Evolutionary conservation across 2,329 filamentous ascomycete genomes (phyloP).

Genomic region (Drechslerella stenobrocha): DNA sequence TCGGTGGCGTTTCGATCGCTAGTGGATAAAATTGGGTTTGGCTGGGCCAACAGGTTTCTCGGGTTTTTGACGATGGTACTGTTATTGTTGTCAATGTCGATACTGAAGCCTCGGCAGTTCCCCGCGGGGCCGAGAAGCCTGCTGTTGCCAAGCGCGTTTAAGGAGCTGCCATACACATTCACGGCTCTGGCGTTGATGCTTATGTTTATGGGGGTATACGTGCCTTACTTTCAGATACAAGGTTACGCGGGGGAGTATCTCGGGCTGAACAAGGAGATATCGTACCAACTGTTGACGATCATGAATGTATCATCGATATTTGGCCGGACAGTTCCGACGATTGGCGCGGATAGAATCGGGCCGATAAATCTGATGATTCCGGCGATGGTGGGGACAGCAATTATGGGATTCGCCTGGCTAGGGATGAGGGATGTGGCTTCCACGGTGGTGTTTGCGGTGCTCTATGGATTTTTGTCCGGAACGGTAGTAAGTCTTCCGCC

Average conservation of each 20-base stretch:
- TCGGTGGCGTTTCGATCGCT: slow-evolving; percentile 57
- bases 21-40: slow-evolving; percentile 54
- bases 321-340: slow-evolving; percentile 60
- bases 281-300: slow-evolving; percentile 60
- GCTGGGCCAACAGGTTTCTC: slow-evolving; percentile 55
- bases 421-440: slow-evolving; percentile 55
- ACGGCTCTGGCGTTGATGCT: slow-evolving; percentile 56
- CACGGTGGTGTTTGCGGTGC: slow-evolving; percentile 57
- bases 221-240: slow-evolving; percentile 58
- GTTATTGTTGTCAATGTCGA: slow-evolving; percentile 54
- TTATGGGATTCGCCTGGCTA: slow-evolving; percentile 59
- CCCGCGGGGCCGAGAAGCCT: slow-evolving; percentile 48
- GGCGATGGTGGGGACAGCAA: slow-evolving; percentile 55
- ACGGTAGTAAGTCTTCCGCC: slow-evolving; percentile 58
- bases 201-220: slow-evolving; percentile 56
- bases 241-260: slow-evolving; percentile 56
- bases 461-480: slow-evolving; percentile 60
- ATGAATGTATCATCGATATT: slow-evolving; percentile 61
- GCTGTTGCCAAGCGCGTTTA: slow-evolving; percentile 55
- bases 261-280: slow-evolving; percentile 57
- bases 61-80: slow-evolving; percentile 54
- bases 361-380: slow-evolving; percentile 57
- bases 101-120: slow-evolving; percentile 50
- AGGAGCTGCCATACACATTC: slow-evolving; percentile 54
- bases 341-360: slow-evolving; percentile 58